Percentiles rank a stretch among this genome's conserved stretches.
Evolutionary conservation across 805 yeast genomes (phyloP).

Genomic region (Ogataea paradorogensis): DNA sequence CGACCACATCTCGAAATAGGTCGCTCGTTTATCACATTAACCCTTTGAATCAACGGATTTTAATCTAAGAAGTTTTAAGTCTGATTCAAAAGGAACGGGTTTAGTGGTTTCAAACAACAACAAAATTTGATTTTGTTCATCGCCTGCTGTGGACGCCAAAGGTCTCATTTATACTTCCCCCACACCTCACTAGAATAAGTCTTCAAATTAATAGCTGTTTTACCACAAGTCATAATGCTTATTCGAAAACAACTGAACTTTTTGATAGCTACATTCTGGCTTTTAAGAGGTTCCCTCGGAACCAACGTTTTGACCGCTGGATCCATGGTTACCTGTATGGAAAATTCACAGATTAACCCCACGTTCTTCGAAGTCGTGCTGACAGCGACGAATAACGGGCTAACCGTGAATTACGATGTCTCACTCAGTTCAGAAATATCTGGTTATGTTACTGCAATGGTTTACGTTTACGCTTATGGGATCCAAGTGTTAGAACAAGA

Average conservation of each 20-base stretch:
- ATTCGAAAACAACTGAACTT: not conserved
- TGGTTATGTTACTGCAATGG: constrained; percentile 64
- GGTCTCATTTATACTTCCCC: too few species aligned
- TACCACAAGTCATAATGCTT: not conserved
- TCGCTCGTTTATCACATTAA: too few species aligned
- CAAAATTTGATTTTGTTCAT: too few species aligned
- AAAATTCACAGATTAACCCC: constrained; percentile 68
- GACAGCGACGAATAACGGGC: constrained; percentile 66
- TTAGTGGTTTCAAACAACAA: too few species aligned
- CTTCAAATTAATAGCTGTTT: too few species aligned
- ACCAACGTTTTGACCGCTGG: constrained; percentile 52
- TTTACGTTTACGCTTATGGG: constrained; percentile 84
- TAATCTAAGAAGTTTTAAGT: too few species aligned
- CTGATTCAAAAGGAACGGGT: too few species aligned
- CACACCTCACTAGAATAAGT: too few species aligned
- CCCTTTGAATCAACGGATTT: too few species aligned
- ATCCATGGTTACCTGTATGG: constrained; percentile 86
- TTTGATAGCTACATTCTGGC: not conserved
- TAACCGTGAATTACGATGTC: constrained; percentile 64
- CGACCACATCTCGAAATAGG: too few species aligned
- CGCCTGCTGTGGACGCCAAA: too few species aligned
- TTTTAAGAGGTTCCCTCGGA: constrained; percentile 1
- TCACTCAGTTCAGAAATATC: constrained; percentile 66
- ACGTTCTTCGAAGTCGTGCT: constrained; percentile 70
- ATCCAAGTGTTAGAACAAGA: constrained; percentile 58